A percentile compares a stretch with the other conserved stretches of the same genome.
These are phyloP conservation scores for Colletotrichum abscissum DNA, from an alignment of 2,329 filamentous ascomycete species.

Conservation along the genomic window DNA sequence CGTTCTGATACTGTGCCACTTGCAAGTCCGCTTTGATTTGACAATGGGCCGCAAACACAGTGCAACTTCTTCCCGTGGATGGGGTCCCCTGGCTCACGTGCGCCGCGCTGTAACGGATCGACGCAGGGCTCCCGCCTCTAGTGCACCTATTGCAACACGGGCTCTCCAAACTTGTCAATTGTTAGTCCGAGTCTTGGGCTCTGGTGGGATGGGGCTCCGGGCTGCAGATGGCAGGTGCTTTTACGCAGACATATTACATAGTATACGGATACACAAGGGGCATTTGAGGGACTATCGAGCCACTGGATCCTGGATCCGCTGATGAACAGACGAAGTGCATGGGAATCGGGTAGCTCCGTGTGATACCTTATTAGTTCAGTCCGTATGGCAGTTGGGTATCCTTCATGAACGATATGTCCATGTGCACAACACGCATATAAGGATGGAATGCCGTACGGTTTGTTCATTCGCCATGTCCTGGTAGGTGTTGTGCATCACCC, in stretches of 20 bases:
- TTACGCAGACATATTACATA: not conserved
- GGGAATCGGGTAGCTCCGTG: not conserved
- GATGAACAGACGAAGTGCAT: not conserved
- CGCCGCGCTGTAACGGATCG: slow-evolving; percentile 30
- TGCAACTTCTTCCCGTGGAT: slow-evolving; percentile 2
- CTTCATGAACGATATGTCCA: not conserved
- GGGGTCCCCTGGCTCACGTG: slow-evolving; percentile 23
- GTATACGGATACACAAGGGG: not conserved
- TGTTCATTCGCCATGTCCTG: not conserved
- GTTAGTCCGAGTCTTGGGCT: not conserved
- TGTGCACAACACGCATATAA: not conserved
- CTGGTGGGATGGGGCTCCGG: not conserved
- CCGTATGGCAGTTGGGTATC: not conserved
- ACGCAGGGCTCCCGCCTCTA: slow-evolving; percentile 27
- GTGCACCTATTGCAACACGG: not conserved
- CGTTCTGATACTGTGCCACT: no score
- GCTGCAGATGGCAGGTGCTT: not conserved
- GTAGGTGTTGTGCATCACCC: no score
- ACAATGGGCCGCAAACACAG: slow-evolving; percentile 12
- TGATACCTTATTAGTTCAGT: not conserved
- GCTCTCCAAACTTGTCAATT: not conserved
- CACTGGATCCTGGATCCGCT: not conserved
- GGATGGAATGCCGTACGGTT: no score
- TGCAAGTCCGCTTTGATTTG: slow-evolving; percentile 1
- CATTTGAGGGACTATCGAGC: not conserved